Conservation (phyloP, 805 yeast genomes). For the Geotrichum ghanense region DNA sequence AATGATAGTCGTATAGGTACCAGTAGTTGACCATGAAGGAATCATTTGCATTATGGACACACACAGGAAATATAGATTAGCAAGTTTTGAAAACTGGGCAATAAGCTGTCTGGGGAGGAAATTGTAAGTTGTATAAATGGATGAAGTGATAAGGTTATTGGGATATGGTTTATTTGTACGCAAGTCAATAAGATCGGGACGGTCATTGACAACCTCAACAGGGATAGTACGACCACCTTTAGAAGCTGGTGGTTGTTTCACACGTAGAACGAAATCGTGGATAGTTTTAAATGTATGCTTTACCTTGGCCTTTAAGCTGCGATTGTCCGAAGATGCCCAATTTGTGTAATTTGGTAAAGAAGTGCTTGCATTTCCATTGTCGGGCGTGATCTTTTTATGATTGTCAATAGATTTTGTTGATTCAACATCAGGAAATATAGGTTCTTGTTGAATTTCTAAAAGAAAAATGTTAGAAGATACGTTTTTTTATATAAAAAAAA, state of each 20-base stretch:
- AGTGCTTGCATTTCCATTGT: constrained; percentile 5
- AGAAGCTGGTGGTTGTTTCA: constrained; percentile 34
- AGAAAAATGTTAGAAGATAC: not conserved
- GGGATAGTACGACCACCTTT: constrained; percentile 72
- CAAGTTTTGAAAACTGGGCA: constrained; percentile 88
- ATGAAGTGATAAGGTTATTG: constrained; percentile 67
- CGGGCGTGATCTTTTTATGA: constrained; percentile 1
- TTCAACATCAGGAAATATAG: constrained; percentile 4
- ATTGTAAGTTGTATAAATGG: constrained; percentile 69
- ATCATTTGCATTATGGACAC: constrained; percentile 92
- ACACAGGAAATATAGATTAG: constrained; percentile 74
- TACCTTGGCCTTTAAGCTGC: constrained; percentile 8
- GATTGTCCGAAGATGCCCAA: constrained; percentile 15
- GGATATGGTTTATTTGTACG: constrained; percentile 51
- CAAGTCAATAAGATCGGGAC: constrained; percentile 49
- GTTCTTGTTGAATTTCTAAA: constrained; percentile 9
- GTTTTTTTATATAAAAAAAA: not conserved
- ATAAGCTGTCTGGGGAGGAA: constrained; percentile 80
- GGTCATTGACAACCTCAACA: constrained; percentile 34
- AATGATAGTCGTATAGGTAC: constrained; percentile 84
- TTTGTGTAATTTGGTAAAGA: constrained; percentile 18
- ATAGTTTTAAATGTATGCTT: constrained; percentile 6
- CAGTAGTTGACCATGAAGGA: constrained; percentile 96
- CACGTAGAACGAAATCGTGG: constrained; percentile 20
- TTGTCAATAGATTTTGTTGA: constrained; percentile 2